Evolutionary conservation across 2,329 filamentous ascomycete genomes (phyloP), one percentile per base, ranked within the genome.

Genomic region (Scedosporium dehoogii): DNA sequence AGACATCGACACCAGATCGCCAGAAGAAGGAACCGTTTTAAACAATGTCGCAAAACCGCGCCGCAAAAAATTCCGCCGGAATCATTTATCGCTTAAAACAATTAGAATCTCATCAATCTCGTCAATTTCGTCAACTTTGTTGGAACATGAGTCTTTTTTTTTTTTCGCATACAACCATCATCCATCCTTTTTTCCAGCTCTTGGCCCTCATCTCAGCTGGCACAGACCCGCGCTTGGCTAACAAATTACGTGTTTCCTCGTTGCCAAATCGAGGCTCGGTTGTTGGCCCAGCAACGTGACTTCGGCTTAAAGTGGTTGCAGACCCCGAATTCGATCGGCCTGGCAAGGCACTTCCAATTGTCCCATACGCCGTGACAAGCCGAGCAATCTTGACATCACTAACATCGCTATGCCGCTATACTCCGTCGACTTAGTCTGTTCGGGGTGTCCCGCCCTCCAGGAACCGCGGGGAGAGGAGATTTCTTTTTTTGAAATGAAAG

Each of bases 231-330:
- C 33, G 33, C 33, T 38, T 38, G 6, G 33, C 33, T 38, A 55
- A 23, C 21, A 23, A 48, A 18, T 55, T 55, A 18, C 51, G 18
- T 55, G 51, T 55, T 55, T 55, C 29, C 21, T 3, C 18, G 29
- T 55, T 1, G 51, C 27, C 23, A n/a, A 55, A 9, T 55, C 27
- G 21, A 38, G 60, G 53, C 38, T 62, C 48, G 51, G 60, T 1
- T 46, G 60, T 62, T 62, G 60, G 60, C 60, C 27, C 38, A 18
- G 60, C 41, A 62, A 62, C 60, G 16, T 9, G n/a, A 18, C n/a
- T 18, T 64, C 57, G 59, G 62, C 57, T 60, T 67, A 55, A 63
- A 66, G 60, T 63, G 63, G 23, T 41, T 41, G 61, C 57, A 56
- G 29, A 1, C 58, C 53, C 48, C 53, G 38, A 16, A 29, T 61